phyloP scores from a whole-genome alignment of 495 filamentous ascomycete genomes.

The Daldinia concentrica region DNA sequence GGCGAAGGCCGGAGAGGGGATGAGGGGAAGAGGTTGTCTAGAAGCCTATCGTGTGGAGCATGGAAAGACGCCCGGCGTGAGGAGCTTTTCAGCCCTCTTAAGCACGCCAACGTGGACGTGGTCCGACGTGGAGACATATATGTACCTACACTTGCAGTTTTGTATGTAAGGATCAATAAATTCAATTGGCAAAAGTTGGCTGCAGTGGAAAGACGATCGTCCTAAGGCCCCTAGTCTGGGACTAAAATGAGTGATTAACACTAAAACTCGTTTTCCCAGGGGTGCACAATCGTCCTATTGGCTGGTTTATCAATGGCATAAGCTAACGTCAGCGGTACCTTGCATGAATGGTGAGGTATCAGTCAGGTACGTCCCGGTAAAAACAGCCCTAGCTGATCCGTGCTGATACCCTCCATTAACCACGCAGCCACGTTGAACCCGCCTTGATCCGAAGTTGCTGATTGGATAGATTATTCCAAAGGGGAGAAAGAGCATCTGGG shows the following conservation, averaged over 20 bases:
- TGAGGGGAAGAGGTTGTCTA: slow-evolving; percentile 12
- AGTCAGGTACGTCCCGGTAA: slow-evolving; percentile 24
- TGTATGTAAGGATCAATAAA: not conserved
- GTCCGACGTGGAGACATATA: slow-evolving; percentile 19
- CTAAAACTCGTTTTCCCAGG: slow-evolving; percentile 19
- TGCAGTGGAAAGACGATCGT: slow-evolving; percentile 17
- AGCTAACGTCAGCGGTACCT: slow-evolving; percentile 32
- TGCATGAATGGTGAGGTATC: slow-evolving; percentile 36
- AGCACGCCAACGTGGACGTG: slow-evolving; percentile 23
- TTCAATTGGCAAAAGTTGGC: not conserved
- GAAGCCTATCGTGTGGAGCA: slow-evolving; percentile 25
- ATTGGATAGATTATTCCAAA: slow-evolving; percentile 30
- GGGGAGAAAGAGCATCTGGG: slow-evolving; percentile 17
- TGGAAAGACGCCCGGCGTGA: slow-evolving; percentile 7
- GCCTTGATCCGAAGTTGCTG: slow-evolving; percentile 4
- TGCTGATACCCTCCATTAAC: slow-evolving; percentile 30
- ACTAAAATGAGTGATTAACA: slow-evolving; percentile 24
- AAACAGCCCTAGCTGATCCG: slow-evolving; percentile 22
- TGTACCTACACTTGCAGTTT: not conserved
- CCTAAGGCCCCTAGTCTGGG: slow-evolving; percentile 10
- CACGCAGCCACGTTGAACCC: slow-evolving; percentile 35
- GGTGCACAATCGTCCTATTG: slow-evolving; percentile 18
- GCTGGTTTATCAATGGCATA: slow-evolving; percentile 1
- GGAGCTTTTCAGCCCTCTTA: slow-evolving; percentile 28
- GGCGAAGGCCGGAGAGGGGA: slow-evolving; percentile 10